phyloP scores from a whole-genome alignment of 2,329 filamentous ascomycete species.

The Aspergillus caelatus region DNA sequence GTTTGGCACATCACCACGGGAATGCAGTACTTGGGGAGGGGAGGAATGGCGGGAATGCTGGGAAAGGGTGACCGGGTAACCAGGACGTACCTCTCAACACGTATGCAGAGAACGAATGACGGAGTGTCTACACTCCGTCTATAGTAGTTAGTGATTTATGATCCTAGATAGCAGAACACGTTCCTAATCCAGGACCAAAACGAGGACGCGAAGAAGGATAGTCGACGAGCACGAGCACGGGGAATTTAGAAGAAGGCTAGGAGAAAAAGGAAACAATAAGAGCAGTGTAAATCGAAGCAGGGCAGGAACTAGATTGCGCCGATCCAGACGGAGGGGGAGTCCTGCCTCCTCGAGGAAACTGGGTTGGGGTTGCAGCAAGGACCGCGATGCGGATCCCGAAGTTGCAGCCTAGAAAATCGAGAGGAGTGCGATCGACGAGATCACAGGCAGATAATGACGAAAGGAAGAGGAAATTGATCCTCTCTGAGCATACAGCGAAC shows the following conservation, averaged over 20 bases:
- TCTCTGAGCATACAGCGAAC: not conserved
- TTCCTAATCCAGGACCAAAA: slow-evolving; percentile 19
- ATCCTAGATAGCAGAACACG: slow-evolving; percentile 13
- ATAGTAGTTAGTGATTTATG: not conserved
- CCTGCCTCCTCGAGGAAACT: slow-evolving; percentile 11
- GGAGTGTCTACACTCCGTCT: not conserved
- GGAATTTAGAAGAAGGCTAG: slow-evolving; percentile 15
- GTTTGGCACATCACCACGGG: slow-evolving; percentile 23
- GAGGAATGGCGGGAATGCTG: slow-evolving; percentile 34
- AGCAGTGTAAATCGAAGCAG: not conserved
- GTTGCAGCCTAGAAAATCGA: not conserved
- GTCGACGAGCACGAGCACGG: slow-evolving; percentile 23
- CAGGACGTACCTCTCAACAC: slow-evolving; percentile 21
- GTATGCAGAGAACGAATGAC: slow-evolving; percentile 10
- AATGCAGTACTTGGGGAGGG: slow-evolving; percentile 31
- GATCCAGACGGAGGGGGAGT: slow-evolving; percentile 3
- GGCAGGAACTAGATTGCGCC: slow-evolving; percentile 2
- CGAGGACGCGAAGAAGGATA: slow-evolving; percentile 11
- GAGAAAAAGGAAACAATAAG: slow-evolving; percentile 12
- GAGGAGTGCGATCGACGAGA: slow-evolving; percentile 15
- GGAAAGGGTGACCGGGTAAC: slow-evolving; percentile 25
- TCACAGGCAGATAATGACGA: slow-evolving; percentile 14
- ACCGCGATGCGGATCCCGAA: slow-evolving; percentile 11
- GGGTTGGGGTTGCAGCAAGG: slow-evolving; percentile 12
- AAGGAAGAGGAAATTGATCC: slow-evolving; percentile 10